Evolutionary conservation across 2,329 filamentous ascomycete genomes (phyloP).

Genomic region (Aspergillus brunneoviolaceus): DNA sequence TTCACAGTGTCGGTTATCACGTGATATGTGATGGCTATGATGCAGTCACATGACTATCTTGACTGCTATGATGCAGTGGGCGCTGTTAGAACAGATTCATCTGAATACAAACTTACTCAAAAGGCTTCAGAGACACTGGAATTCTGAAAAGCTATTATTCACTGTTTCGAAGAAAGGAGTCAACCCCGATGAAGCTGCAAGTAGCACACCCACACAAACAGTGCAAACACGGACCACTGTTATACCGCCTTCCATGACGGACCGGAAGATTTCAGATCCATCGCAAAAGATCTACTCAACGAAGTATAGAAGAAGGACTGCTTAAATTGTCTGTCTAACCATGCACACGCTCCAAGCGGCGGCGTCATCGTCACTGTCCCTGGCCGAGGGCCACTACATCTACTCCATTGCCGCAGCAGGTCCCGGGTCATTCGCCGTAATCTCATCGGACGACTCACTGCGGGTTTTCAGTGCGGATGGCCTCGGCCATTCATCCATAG

Average conservation of each 20-base stretch:
- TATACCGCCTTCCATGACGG: background rate
- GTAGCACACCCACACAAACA: background rate
- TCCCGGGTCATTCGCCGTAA: constrained; percentile 38
- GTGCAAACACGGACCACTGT: background rate
- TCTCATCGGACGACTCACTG: constrained; percentile 48
- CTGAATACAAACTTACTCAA: too few species aligned
- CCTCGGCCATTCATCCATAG: constrained; percentile 31
- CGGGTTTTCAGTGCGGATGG: constrained; percentile 41
- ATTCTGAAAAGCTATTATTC: too few species aligned
- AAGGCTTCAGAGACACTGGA: too few species aligned
- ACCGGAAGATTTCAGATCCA: background rate
- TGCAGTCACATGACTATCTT: too few species aligned
- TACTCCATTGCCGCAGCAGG: constrained; percentile 38
- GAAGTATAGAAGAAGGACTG: background rate
- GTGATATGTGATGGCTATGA: too few species aligned
- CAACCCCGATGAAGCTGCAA: too few species aligned
- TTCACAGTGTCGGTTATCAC: too few species aligned
- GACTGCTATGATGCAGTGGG: too few species aligned
- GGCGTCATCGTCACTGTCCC: constrained; percentile 38
- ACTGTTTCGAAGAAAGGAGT: too few species aligned
- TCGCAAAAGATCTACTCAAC: background rate
- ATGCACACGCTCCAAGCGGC: constrained; percentile 38
- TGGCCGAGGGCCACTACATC: constrained; percentile 44
- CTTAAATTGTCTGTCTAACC: background rate
- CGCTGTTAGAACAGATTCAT: too few species aligned